Conservation (phyloP, 2,329 filamentous ascomycete species). For the Conoideocrella luteorostrata region DNA sequence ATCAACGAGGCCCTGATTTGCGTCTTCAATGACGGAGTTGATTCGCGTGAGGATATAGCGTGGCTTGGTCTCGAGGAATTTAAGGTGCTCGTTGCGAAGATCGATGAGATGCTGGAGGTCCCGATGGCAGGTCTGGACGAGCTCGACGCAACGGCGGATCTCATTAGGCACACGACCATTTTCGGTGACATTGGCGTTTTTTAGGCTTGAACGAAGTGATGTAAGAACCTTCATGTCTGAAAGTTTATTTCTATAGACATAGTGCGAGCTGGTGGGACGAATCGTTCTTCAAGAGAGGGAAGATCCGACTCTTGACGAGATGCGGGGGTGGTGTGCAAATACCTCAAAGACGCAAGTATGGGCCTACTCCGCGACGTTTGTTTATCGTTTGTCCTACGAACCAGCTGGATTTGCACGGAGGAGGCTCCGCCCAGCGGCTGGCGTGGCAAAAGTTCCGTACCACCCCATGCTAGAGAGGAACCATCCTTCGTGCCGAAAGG, state of each 20-base stretch:
- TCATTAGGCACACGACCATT: constrained; percentile 20
- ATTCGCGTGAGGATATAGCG: constrained; percentile 19
- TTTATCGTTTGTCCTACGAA: no score
- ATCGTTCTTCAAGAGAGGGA: no score
- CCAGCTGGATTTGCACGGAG: no score
- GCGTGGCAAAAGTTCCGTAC: no score
- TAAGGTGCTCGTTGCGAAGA: constrained; percentile 21
- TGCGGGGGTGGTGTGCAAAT: no score
- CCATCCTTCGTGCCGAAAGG: no score
- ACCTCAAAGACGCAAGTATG: no score
- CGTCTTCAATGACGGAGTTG: constrained; percentile 22
- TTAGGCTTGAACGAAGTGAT: background rate
- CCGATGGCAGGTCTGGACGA: constrained; percentile 23
- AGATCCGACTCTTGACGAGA: no score
- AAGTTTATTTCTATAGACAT: background rate
- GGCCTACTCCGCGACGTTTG: no score
- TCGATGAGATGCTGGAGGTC: constrained; percentile 27
- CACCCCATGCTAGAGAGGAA: no score
- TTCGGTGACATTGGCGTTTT: constrained; percentile 13
- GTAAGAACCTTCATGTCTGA: background rate
- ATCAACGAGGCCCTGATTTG: constrained; percentile 19
- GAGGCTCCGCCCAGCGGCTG: no score
- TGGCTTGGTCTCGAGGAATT: constrained; percentile 17
- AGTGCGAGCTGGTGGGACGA: background rate
- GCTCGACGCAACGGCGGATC: constrained; percentile 22